Conservation (phyloP, 495 filamentous ascomycete species). For the Hyaloscypha hepaticicola region DNA sequence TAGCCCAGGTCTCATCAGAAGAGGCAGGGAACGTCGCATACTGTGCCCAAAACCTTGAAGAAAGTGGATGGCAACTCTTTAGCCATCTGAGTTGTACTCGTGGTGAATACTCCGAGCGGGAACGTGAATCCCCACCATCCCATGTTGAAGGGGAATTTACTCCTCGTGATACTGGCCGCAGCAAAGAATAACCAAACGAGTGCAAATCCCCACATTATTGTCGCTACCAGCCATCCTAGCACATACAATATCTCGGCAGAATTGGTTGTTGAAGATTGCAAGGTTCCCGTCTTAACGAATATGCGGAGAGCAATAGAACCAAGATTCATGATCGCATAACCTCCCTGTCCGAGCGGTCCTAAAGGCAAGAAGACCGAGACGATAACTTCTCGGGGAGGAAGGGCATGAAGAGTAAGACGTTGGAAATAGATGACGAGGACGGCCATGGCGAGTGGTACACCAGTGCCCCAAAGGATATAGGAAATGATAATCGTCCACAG, state of each 20-base stretch:
- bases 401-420: constrained; percentile 54
- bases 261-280: constrained; percentile 32
- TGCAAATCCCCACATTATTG: constrained; percentile 61
- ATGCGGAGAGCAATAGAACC: constrained; percentile 49
- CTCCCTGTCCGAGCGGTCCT: constrained; percentile 59
- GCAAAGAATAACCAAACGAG: constrained; percentile 65
- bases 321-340: constrained; percentile 56
- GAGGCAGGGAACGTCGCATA: constrained; percentile 36
- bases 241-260: constrained; percentile 55
- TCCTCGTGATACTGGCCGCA: constrained; percentile 40
- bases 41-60: constrained; percentile 52
- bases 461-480: constrained; percentile 61
- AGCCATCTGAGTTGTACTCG: constrained; percentile 48
- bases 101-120: constrained; percentile 56
- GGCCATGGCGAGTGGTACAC: constrained; percentile 53
- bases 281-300: constrained; percentile 50
- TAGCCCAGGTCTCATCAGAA: not conserved
- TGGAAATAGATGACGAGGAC: constrained; percentile 61
- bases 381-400: constrained; percentile 58
- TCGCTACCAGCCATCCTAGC: constrained; percentile 48
- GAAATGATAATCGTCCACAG: constrained; percentile 55
- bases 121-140: constrained; percentile 71
- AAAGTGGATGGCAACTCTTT: constrained; percentile 51
- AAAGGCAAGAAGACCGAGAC: constrained; percentile 62
- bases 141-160: constrained; percentile 62